Evolutionary conservation across 805 yeast species (phyloP), one percentile per base, ranked within the genome.

Genomic region (Groenewaldozyma tartarivorans): DNA sequence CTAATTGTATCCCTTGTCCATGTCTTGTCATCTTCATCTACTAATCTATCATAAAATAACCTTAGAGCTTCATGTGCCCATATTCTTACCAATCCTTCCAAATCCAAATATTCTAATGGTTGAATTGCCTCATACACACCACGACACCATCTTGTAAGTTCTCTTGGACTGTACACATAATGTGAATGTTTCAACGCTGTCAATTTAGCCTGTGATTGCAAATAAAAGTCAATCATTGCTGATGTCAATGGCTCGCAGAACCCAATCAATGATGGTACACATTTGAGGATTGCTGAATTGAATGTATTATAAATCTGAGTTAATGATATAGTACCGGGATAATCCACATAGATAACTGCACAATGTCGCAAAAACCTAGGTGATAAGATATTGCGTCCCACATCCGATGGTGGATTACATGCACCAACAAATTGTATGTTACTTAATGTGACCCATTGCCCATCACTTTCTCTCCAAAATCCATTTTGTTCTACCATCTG

Each of bases 361-460:
- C 74, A 66, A 51, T 79, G 88, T 4, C 94, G 67, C 35, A 82
- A 58, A 49, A 88, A 79, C 33, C 96, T 62, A 6, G 64, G 53
- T 1, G 77, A 64, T 18, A 90, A 54, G 2, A 55, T 56, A 7
- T 70, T 63, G 45, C 97, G 68, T 0, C 96, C 95, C 2, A 77
- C 74, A 58, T 83, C 94, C 0, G 78, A 68, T 0, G 95, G 79
- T 1, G 96, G 92, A 53, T 90, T 90, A 57, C 97, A 90, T 0
- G 97, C 96, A 5, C 94, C 96, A n/a, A 87, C 92, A 61, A 90
- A 69, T 53, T 82, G 94, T 20, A 90, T 67, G 35, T 77, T 69
- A 15, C 68, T 63, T 5, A 86, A 45, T 0, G 63, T 48, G 1
- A 88, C 75, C 95, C 96, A 90, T 20, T 68, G 67, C 36, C 68